A percentile compares a stretch with the other conserved stretches of the same genome.
These are phyloP conservation scores for Darksidea phi DNA, from an alignment of 495 filamentous ascomycete genomes.

Conservation along the genomic window DNA sequence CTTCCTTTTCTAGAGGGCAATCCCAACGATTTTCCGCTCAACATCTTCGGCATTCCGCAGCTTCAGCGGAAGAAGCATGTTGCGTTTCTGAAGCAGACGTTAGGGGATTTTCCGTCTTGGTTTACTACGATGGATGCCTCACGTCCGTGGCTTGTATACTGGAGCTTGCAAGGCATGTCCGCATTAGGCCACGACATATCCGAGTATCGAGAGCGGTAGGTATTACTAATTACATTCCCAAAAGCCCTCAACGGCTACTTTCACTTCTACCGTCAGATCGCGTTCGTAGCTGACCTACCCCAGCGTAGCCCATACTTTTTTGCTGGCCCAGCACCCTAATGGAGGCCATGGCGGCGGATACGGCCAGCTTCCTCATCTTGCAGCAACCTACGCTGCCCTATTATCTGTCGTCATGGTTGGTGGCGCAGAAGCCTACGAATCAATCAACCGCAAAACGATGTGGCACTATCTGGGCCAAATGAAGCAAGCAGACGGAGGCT, in stretches of 20 bases:
- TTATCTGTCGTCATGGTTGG: constrained; percentile 75
- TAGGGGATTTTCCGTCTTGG: constrained; percentile 62
- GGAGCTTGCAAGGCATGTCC: constrained; percentile 71
- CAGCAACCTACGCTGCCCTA: constrained; percentile 81
- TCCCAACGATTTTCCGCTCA: constrained; percentile 51
- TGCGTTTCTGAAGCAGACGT: constrained; percentile 65
- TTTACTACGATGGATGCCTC: constrained; percentile 76
- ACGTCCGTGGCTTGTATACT: constrained; percentile 91
- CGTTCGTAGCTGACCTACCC: neutral
- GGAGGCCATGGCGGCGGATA: constrained; percentile 95
- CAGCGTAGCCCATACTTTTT: constrained; percentile 67
- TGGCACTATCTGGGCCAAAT: constrained; percentile 83
- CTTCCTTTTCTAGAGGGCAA: constrained; percentile 62
- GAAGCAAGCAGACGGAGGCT: constrained; percentile 82
- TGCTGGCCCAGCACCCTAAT: constrained; percentile 72
- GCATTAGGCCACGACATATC: constrained; percentile 75
- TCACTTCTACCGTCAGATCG: neutral
- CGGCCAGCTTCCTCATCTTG: constrained; percentile 82
- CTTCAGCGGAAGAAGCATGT: constrained; percentile 71
- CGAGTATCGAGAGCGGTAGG: constrained; percentile 63
- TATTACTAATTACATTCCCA: constrained; percentile 12
- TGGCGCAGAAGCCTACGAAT: constrained; percentile 64
- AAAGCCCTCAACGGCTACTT: neutral
- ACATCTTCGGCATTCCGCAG: constrained; percentile 67
- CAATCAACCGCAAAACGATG: constrained; percentile 79